phyloP scores from a whole-genome alignment of 768 basidiomycete species.

The Phaeotremella skinneri region DNA sequence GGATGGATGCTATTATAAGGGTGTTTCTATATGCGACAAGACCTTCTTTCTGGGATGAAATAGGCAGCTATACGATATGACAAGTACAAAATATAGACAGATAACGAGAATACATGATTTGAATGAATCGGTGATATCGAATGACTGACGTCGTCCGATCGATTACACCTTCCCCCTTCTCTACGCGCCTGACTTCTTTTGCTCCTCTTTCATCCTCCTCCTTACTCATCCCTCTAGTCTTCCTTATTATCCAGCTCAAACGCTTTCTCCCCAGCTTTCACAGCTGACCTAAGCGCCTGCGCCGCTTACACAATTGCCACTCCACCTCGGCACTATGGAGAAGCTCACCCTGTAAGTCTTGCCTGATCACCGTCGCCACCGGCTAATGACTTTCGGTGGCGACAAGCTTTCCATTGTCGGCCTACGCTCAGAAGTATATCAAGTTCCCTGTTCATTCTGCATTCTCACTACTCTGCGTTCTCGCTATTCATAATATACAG shows the following conservation, averaged over 20 bases:
- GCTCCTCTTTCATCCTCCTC: not conserved
- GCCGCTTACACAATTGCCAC: not conserved
- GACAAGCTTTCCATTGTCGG: not conserved
- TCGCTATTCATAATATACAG: too few relatives aligned
- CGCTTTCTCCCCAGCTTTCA: not conserved
- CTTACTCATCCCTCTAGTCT: not conserved
- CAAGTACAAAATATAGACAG: too few relatives aligned
- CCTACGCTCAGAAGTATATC: not conserved
- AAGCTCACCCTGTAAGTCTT: constrained; percentile 2
- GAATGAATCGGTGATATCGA: constrained; percentile 2
- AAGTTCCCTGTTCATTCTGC: too few relatives aligned
- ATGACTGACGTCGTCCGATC: constrained; percentile 1
- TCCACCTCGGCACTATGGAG: not conserved
- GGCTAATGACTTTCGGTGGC: not conserved
- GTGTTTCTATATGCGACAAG: too few relatives aligned
- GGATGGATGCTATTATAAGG: too few relatives aligned
- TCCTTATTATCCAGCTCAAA: not conserved
- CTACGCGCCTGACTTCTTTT: not conserved
- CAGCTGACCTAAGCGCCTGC: not conserved
- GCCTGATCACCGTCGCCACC: not conserved
- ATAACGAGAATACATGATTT: not conserved
- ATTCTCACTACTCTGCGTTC: not conserved
- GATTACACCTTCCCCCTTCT: not conserved
- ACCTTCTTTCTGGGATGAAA: too few relatives aligned
- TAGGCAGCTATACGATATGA: too few relatives aligned